phyloP scores from a whole-genome alignment of 1,284 basidiomycete species.

The Omphalotus olearius region DNA sequence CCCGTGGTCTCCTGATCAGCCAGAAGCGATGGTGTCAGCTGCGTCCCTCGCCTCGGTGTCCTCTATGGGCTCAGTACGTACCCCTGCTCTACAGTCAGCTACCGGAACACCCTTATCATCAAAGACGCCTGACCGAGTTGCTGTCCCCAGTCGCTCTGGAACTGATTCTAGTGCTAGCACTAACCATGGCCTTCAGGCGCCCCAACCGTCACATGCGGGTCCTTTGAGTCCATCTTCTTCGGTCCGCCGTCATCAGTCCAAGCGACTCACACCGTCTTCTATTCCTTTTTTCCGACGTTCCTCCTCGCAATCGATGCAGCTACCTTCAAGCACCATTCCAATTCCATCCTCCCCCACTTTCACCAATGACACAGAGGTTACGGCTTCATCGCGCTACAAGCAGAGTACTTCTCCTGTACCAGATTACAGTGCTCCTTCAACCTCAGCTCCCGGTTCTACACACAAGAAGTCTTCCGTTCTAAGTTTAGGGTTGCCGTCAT shows the following conservation, averaged over 20 bases:
- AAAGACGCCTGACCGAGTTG: constrained; percentile 54
- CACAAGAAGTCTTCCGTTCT: constrained; percentile 76
- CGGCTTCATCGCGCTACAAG: constrained; percentile 37
- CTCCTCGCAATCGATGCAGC: constrained; percentile 83
- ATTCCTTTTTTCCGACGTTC: constrained; percentile 95
- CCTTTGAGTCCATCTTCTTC: constrained; percentile 70
- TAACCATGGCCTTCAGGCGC: constrained; percentile 47
- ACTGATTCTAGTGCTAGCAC: constrained; percentile 72
- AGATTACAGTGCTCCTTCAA: constrained; percentile 47
- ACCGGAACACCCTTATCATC: constrained; percentile 23
- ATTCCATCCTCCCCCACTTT: constrained; percentile 55
- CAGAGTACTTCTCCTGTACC: constrained; percentile 46
- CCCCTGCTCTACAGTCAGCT: constrained; percentile 25
- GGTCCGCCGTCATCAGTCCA: constrained; percentile 61
- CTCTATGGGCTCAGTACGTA: constrained; percentile 62
- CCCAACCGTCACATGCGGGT: constrained; percentile 32
- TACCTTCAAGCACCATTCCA: constrained; percentile 35
- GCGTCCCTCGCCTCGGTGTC: constrained; percentile 71
- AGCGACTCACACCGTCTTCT: constrained; percentile 86
- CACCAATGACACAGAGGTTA: constrained; percentile 31
- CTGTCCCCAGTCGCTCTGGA: constrained; percentile 56
- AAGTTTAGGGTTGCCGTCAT: constrained; percentile 72
- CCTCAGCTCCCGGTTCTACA: constrained; percentile 50
- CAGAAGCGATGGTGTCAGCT: constrained; percentile 70
- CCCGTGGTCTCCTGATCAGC: constrained; percentile 64